These are phyloP conservation scores for Dendrocalamus sinicus DNA, from an alignment of 176 grass and related monocot species.

Conservation along the genomic window DNA sequence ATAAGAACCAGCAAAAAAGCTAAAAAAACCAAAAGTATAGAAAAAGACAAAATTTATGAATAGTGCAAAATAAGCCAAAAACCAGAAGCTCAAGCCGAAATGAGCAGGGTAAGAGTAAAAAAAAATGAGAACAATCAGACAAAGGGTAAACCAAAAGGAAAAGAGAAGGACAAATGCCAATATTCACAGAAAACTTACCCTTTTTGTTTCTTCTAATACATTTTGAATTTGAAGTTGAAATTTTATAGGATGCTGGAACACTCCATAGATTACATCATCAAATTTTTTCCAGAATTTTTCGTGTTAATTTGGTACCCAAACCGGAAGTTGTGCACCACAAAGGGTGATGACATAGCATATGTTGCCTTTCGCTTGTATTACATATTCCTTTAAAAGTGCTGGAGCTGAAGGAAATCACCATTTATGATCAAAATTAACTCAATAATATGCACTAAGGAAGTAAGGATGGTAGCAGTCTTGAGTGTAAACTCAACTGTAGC, in stretches of 20 bases:
- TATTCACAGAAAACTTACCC: neutral
- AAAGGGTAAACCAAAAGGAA: neutral
- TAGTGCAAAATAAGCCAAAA: no score
- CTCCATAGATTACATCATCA: neutral
- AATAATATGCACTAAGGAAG: neutral
- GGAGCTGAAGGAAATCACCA: neutral
- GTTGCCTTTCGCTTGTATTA: neutral
- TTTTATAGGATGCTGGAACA: neutral
- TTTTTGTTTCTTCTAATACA: neutral
- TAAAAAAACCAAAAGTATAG: no score
- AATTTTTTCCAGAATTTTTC: neutral
- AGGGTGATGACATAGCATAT: neutral
- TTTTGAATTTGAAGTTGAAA: neutral
- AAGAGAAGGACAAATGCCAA: neutral
- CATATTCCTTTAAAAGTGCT: conserved; percentile 24
- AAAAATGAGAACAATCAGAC: neutral
- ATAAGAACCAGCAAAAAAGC: no score
- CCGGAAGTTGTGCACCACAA: neutral
- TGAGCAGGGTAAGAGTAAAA: neutral
- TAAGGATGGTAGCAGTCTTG: conserved; percentile 10
- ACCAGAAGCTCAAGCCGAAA: no score
- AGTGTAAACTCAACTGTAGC: conserved; percentile 35
- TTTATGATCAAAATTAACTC: conserved; percentile 9
- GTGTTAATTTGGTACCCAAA: neutral
- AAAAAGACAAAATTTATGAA: no score